Percentiles rank a stretch among this genome's conserved stretches.
Conservation (phyloP, 108 stramenopile genomes). For the Discostella pseudostelligera region DNA sequence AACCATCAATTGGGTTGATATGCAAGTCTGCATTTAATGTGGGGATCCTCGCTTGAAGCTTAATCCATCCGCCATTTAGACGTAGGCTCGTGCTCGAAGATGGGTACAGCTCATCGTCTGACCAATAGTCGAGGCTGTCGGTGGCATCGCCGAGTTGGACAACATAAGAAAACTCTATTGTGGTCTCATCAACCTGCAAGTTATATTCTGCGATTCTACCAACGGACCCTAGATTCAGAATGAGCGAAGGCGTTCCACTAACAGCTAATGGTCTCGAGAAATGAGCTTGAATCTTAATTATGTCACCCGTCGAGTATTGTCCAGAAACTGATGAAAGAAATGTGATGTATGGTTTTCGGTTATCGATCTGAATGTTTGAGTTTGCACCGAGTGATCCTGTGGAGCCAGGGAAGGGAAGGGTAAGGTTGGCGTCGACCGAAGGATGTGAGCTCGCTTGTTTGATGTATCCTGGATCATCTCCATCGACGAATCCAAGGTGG, state of each 20-base stretch:
- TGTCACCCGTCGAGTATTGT: slow-evolving; percentile 32
- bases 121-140: slow-evolving; percentile 54
- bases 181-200: slow-evolving; percentile 32
- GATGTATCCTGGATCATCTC: slow-evolving; percentile 22
- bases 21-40: slow-evolving; percentile 60
- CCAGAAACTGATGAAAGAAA: slow-evolving; percentile 30
- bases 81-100: slow-evolving; percentile 26
- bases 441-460: slow-evolving; percentile 44
- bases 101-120: slow-evolving; percentile 36
- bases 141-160: slow-evolving; percentile 56
- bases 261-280: slow-evolving; percentile 58
- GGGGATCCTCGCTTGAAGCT: slow-evolving; percentile 37
- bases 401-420: slow-evolving; percentile 39
- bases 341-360: slow-evolving; percentile 44
- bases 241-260: slow-evolving; percentile 43
- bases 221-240: slow-evolving; percentile 47
- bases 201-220: slow-evolving; percentile 51
- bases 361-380: slow-evolving; percentile 49
- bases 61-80: slow-evolving; percentile 45
- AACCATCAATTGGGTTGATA: slow-evolving; percentile 57
- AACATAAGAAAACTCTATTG: slow-evolving; percentile 51
- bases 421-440: slow-evolving; percentile 35
- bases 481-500: slow-evolving; percentile 26
- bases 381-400: slow-evolving; percentile 45
- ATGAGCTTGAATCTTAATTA: slow-evolving; percentile 33